Conservation (phyloP, 106 monocot species). For the Dendrobium huoshanense region DNA sequence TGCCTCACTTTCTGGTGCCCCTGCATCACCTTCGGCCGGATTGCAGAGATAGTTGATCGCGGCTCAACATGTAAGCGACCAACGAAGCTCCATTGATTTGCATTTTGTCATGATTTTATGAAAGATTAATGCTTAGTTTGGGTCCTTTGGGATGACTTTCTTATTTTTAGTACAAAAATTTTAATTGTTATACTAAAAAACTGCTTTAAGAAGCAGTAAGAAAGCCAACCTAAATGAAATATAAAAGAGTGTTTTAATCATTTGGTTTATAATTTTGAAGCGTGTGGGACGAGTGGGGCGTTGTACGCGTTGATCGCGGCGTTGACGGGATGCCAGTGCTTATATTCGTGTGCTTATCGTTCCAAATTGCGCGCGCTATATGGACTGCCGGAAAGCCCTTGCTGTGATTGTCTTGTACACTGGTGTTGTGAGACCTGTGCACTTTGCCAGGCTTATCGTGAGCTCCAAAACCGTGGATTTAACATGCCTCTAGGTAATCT, state of each 20-base stretch:
- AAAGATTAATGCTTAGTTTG: neutral
- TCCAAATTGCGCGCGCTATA: constrained; percentile 25
- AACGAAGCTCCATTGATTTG: neutral
- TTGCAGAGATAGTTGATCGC: constrained; percentile 8
- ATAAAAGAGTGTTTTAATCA: neutral
- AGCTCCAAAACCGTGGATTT: constrained; percentile 37
- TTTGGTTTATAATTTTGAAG: constrained; percentile 14
- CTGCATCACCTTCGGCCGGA: constrained; percentile 14
- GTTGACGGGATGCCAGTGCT: constrained; percentile 16
- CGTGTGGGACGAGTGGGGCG: constrained; percentile 34
- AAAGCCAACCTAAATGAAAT: too few relatives aligned
- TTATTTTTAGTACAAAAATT: too few relatives aligned
- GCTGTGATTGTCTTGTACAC: constrained; percentile 31
- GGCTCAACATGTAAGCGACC: neutral
- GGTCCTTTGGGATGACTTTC: too few relatives aligned
- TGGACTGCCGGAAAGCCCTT: constrained; percentile 18
- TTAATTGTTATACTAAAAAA: too few relatives aligned
- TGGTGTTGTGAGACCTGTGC: constrained; percentile 38
- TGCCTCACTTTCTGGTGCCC: constrained; percentile 4
- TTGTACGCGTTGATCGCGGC: constrained; percentile 16
- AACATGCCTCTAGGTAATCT: constrained; percentile 27
- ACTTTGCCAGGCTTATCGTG: constrained; percentile 38
- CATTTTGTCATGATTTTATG: neutral
- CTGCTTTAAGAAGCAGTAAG: too few relatives aligned
- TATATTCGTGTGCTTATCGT: constrained; percentile 27